A percentile compares a stretch with the other conserved stretches of the same genome.
Evolutionary conservation across 495 filamentous ascomycete genomes (phyloP).

Genomic region (Xylaria longipes): DNA sequence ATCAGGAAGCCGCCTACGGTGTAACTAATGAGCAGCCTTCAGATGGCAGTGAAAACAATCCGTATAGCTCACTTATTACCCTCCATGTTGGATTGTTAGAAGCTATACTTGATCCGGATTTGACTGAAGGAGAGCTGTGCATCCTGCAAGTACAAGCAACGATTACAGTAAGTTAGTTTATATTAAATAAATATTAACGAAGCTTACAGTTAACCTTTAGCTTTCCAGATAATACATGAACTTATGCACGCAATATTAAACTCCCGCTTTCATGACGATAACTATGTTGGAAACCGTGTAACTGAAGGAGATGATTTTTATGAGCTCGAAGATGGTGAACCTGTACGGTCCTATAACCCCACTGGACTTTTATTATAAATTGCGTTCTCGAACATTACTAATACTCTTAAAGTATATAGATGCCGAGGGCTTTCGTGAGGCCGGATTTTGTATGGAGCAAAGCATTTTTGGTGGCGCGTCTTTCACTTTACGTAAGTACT

Average conservation of each 20-base stretch:
- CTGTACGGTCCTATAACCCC: background rate
- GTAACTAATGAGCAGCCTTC: background rate
- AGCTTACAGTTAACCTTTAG: background rate
- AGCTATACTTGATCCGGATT: background rate
- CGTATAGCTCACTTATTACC: background rate
- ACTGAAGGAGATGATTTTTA: background rate
- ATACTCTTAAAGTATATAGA: background rate
- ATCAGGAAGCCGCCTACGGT: background rate
- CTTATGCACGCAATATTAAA: background rate
- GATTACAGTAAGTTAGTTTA: background rate
- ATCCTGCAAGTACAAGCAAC: background rate
- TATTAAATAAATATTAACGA: background rate
- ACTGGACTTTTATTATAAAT: background rate
- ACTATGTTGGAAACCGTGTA: background rate
- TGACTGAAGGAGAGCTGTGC: background rate
- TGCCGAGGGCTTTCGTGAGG: background rate
- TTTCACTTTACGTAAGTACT: background rate
- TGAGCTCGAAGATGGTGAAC: background rate
- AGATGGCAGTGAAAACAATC: background rate
- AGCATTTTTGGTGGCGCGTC: background rate
- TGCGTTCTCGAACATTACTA: background rate
- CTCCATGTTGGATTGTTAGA: background rate
- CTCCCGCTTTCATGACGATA: background rate
- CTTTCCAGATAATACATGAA: constrained; percentile 5
- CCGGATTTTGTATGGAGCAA: background rate